Conservation (phyloP, 495 filamentous ascomycete species). For the Neurospora intermedia region DNA sequence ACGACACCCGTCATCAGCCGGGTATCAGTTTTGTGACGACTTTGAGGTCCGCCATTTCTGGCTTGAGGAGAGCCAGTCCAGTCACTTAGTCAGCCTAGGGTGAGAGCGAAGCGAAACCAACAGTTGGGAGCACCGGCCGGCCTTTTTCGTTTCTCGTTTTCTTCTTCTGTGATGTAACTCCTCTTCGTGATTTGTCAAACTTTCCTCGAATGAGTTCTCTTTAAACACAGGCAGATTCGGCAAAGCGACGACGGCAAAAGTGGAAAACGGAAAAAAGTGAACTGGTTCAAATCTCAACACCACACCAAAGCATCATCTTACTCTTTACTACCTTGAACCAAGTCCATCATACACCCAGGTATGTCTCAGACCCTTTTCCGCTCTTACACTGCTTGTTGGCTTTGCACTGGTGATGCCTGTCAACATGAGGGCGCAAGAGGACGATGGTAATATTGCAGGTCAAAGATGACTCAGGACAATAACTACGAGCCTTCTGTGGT, state of each 20-base stretch:
- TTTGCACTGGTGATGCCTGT: neutral
- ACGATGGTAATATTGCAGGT: neutral
- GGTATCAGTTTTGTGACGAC: conserved; percentile 9
- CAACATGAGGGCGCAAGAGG: neutral
- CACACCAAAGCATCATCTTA: neutral
- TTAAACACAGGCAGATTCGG: neutral
- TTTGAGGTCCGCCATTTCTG: neutral
- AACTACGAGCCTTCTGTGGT: neutral
- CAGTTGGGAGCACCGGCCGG: neutral
- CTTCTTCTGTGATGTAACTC: neutral
- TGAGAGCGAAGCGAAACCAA: neutral
- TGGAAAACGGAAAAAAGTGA: neutral
- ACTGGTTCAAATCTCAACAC: neutral
- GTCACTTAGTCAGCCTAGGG: neutral
- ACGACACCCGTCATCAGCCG: conserved; percentile 18
- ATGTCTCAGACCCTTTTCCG: neutral
- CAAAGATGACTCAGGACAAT: neutral
- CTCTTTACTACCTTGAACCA: neutral
- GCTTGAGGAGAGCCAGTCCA: neutral
- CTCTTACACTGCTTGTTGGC: neutral
- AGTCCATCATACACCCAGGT: neutral
- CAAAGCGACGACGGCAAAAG: neutral
- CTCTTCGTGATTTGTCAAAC: neutral
- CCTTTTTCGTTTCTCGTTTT: neutral
- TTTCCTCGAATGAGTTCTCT: neutral